Percentiles rank a stretch among this genome's conserved stretches.
Evolutionary conservation across 2,329 filamentous ascomycete species (phyloP).

Genomic region (Diaporthe caulivora): DNA sequence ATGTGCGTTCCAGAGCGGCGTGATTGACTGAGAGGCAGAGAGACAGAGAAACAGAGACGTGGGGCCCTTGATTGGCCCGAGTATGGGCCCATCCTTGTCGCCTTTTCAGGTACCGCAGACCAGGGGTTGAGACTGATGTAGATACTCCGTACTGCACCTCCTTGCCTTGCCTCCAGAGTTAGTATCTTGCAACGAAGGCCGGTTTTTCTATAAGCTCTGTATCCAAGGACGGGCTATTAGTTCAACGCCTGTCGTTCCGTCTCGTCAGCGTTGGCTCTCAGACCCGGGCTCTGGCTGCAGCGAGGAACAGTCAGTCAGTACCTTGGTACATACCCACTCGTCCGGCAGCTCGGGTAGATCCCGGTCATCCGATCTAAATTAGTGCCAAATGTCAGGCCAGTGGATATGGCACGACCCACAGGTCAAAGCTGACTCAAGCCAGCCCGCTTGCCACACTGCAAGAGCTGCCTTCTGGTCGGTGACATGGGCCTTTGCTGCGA

Average conservation of each 20-base stretch:
- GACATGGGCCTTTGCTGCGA: slow-evolving; percentile 3
- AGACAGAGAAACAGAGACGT: too few species aligned
- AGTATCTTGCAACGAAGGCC: not conserved
- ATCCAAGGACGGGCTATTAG: too few species aligned
- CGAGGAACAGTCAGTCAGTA: too few species aligned
- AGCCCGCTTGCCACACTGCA: not conserved
- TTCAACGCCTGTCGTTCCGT: too few species aligned
- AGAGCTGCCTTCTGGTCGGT: slow-evolving; percentile 2
- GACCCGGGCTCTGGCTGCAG: not conserved
- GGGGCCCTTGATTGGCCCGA: not conserved
- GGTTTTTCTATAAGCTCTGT: too few species aligned
- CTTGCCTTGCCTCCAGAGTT: not conserved
- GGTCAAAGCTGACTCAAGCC: slow-evolving; percentile 20
- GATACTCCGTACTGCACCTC: too few species aligned
- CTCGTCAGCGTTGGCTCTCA: not conserved
- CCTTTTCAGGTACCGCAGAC: slow-evolving; percentile 14
- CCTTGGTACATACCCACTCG: not conserved
- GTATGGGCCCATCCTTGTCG: slow-evolving; percentile 6
- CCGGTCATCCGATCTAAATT: slow-evolving; percentile 28
- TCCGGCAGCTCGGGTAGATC: slow-evolving; percentile 31
- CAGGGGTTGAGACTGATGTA: not conserved
- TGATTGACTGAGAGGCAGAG: slow-evolving; percentile 28
- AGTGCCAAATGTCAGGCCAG: slow-evolving; percentile 28
- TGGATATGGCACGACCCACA: slow-evolving; percentile 21
- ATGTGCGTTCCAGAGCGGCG: not conserved